Base-by-base conservation (phyloP, 2,329 filamentous ascomycete genomes). In the Zopfia rhizophila region DNA sequence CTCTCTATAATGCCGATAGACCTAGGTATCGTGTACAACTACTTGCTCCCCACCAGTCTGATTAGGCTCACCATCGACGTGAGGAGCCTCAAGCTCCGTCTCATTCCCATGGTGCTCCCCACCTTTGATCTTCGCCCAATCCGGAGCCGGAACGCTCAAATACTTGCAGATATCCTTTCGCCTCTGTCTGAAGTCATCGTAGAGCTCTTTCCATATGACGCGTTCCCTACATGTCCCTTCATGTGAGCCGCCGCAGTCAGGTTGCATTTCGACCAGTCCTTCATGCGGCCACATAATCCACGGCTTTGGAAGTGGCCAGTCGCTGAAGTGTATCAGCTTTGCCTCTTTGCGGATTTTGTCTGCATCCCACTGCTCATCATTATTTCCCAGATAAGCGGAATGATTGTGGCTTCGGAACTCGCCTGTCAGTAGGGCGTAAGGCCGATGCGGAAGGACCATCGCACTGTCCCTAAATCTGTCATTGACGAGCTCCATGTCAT, bases 401-500 rank as follows among this genome's bases (percentile, higher is more conserved):
- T 86, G 83, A n/a, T 81, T 68, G 2, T 79, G 72, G 1, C 48
- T 57, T 4, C 85, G 79, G 56, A 88, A 88, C 65, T 88, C 86
- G 12, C 82, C 82, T 0, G 81, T 82, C 1, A 88, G 60, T 7
- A 89, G 72, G 6, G 78, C 81, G 56, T 87, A 87, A 0, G 78
- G 78, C 0, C 84, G 78, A 48, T 89, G 86, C 0, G 86, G 85
- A 2, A 89, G 73, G 16, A 88, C 75, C 63, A 87, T 63, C 3
- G 83, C 84, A 19, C 68, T 81, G 28, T 82, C 74, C 2, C 72
- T 75, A 53, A 86, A 89, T 5, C 85, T 78, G 8, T 79, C 72
- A 55, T 90, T 88, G 32, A 88, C 69, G 1, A 89, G 73, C 56
- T 88, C 85, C 85, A 88, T 88, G 49, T 89, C 86, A 47, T 82